phyloP scores from a whole-genome alignment of 2,329 filamentous ascomycete species.

The Monosporascus sp. region DNA sequence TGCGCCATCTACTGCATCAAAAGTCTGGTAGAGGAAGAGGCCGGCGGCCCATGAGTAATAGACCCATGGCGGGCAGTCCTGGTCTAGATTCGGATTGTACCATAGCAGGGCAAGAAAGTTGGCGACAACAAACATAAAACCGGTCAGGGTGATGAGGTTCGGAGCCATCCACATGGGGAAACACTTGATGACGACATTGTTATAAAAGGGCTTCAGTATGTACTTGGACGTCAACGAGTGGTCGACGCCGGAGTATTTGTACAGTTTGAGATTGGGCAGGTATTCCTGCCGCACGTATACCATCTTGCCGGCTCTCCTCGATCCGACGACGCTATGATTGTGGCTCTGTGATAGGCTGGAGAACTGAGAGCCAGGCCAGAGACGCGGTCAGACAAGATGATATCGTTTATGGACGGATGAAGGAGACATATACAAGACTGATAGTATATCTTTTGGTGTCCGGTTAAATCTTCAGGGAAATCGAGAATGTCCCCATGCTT shows the following conservation, averaged over 20 bases:
- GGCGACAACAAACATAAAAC: constrained; percentile 81
- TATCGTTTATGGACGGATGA: too few species aligned
- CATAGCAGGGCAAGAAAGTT: constrained; percentile 91
- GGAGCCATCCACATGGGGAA: constrained; percentile 96
- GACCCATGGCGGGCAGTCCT: constrained; percentile 91
- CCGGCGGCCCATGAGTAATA: constrained; percentile 89
- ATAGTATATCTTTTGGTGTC: too few species aligned
- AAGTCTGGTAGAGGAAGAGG: constrained; percentile 94
- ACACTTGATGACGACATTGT: constrained; percentile 84
- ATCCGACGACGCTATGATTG: neutral
- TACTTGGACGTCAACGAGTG: constrained; percentile 87
- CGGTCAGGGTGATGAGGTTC: constrained; percentile 81
- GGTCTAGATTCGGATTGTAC: constrained; percentile 92
- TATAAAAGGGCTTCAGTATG: constrained; percentile 97
- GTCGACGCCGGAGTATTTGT: constrained; percentile 93
- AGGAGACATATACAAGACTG: too few species aligned
- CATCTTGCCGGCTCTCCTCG: constrained; percentile 48
- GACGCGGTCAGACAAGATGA: too few species aligned
- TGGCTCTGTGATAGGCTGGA: neutral
- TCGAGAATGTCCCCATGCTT: too few species aligned
- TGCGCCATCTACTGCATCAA: constrained; percentile 91
- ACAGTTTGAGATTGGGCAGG: constrained; percentile 82
- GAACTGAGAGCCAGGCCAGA: too few species aligned
- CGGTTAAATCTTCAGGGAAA: too few species aligned
- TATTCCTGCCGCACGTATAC: constrained; percentile 93